These are phyloP conservation scores for Globisporangium splendens DNA, from an alignment of 352 stramenopile genomes.

Conservation along the genomic window DNA sequence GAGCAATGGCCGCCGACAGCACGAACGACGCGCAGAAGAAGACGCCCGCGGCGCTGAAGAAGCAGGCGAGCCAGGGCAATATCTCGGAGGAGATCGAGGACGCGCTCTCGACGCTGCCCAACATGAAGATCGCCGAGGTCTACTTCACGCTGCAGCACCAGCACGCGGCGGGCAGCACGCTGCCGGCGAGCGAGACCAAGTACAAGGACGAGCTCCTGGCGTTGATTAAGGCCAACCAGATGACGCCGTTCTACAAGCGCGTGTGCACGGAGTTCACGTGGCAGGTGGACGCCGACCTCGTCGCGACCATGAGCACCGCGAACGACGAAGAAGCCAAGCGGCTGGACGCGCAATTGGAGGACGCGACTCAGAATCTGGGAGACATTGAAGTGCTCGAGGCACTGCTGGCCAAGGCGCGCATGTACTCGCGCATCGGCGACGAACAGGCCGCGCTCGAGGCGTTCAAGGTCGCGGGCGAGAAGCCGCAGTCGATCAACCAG, in stretches of 20 bases:
- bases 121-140: slow-evolving; percentile 74
- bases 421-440: slow-evolving; percentile 92
- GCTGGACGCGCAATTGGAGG: slow-evolving; percentile 85
- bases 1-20: not conserved
- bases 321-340: slow-evolving; percentile 71
- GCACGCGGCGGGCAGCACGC: slow-evolving; percentile 31
- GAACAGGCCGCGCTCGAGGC: slow-evolving; percentile 89
- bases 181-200: slow-evolving; percentile 29
- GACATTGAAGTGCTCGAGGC: slow-evolving; percentile 98
- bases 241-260: slow-evolving; percentile 78
- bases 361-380: slow-evolving; percentile 94
- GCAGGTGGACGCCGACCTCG: slow-evolving; percentile 50
- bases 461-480: slow-evolving; percentile 89
- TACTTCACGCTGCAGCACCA: slow-evolving; percentile 81
- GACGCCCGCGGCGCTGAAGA: slow-evolving; percentile 30
- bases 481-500: slow-evolving; percentile 96
- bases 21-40: not conserved
- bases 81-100: slow-evolving; percentile 88
- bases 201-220: slow-evolving; percentile 54
- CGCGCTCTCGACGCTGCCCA: slow-evolving; percentile 66
- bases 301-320: slow-evolving; percentile 45
- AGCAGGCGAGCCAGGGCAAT: slow-evolving; percentile 75
- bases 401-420: slow-evolving; percentile 90
- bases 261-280: slow-evolving; percentile 73
- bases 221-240: slow-evolving; percentile 60